Evolutionary conservation across 139 green algal genomes (phyloP).

Genomic region (Monoraphidium neglectum): DNA sequence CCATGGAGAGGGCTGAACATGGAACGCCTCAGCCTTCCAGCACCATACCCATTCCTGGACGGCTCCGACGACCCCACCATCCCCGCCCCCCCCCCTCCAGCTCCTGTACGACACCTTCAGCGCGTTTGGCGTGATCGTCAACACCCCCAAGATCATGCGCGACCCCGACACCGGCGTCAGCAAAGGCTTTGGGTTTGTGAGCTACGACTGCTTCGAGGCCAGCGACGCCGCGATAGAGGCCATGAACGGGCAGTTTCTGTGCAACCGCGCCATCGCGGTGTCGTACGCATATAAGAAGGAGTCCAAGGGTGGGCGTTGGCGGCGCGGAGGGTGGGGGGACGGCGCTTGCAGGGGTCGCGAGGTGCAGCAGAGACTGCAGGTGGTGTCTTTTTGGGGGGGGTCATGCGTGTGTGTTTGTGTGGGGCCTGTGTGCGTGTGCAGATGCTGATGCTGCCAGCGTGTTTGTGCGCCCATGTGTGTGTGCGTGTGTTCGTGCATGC

Average conservation of each 20-base stretch:
- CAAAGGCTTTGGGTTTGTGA: slow-evolving; percentile 96
- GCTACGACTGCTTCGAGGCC: slow-evolving; percentile 93
- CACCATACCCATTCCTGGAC: too few relatives aligned
- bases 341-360: too few relatives aligned
- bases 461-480: not conserved
- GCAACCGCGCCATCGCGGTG: slow-evolving; percentile 89
- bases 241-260: slow-evolving; percentile 97
- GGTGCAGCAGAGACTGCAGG: not conserved
- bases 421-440: not conserved
- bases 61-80: too few relatives aligned
- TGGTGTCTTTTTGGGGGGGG: not conserved
- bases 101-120: slow-evolving; percentile 98
- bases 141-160: slow-evolving; percentile 96
- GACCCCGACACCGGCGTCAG: slow-evolving; percentile 87
- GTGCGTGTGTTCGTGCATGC: too few relatives aligned
- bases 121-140: slow-evolving; percentile 94
- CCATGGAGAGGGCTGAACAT: too few relatives aligned
- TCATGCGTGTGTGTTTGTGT: not conserved
- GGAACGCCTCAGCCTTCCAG: too few relatives aligned
- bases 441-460: too few relatives aligned
- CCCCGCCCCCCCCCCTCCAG: slow-evolving; percentile 39
- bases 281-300: slow-evolving; percentile 98
- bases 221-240: slow-evolving; percentile 93
- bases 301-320: slow-evolving; percentile 72
- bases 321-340: not conserved